Conservation (phyloP, 352 stramenopile species). For the Phytophthora chlamydospora region DNA sequence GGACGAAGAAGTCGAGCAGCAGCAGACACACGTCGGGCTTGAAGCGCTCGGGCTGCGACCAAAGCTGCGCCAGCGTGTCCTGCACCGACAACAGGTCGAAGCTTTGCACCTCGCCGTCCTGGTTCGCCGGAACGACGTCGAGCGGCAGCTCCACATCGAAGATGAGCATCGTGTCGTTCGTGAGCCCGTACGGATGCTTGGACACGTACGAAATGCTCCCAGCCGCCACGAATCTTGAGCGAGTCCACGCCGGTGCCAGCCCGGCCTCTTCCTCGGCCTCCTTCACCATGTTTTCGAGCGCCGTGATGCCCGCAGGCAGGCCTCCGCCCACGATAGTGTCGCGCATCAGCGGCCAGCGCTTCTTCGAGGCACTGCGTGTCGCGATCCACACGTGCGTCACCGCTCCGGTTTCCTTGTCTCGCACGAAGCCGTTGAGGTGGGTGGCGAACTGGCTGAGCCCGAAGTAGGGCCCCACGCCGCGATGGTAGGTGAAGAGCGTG, state of each 20-base stretch:
- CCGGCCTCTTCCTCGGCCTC: slow-evolving; percentile 70
- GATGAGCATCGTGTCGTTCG: slow-evolving; percentile 76
- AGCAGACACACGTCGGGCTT: slow-evolving; percentile 78
- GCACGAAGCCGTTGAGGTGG: slow-evolving; percentile 76
- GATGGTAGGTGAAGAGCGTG: slow-evolving; percentile 68
- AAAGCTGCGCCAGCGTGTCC: slow-evolving; percentile 43
- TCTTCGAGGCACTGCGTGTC: slow-evolving; percentile 55
- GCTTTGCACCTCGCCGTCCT: slow-evolving; percentile 65
- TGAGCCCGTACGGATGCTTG: slow-evolving; percentile 58
- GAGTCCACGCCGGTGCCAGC: slow-evolving; percentile 45
- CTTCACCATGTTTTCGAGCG: slow-evolving; percentile 78
- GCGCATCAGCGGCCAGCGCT: slow-evolving; percentile 53
- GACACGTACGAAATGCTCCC: slow-evolving; percentile 66
- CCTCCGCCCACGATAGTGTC: slow-evolving; percentile 74
- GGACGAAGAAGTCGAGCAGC: slow-evolving; percentile 69
- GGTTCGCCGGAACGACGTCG: slow-evolving; percentile 44
- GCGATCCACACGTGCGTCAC: slow-evolving; percentile 71
- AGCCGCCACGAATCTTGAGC: slow-evolving; percentile 36
- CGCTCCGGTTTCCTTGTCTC: slow-evolving; percentile 22
- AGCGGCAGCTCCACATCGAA: slow-evolving; percentile 66
- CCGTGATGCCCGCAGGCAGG: slow-evolving; percentile 51
- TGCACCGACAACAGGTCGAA: slow-evolving; percentile 61
- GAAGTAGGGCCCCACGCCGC: slow-evolving; percentile 66
- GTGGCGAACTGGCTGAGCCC: slow-evolving; percentile 71
- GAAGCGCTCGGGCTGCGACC: slow-evolving; percentile 58